Percentiles rank a stretch among this genome's conserved stretches.
phyloP scores from a whole-genome alignment of 495 filamentous ascomycete species.

The Penicillium coprophilum region DNA sequence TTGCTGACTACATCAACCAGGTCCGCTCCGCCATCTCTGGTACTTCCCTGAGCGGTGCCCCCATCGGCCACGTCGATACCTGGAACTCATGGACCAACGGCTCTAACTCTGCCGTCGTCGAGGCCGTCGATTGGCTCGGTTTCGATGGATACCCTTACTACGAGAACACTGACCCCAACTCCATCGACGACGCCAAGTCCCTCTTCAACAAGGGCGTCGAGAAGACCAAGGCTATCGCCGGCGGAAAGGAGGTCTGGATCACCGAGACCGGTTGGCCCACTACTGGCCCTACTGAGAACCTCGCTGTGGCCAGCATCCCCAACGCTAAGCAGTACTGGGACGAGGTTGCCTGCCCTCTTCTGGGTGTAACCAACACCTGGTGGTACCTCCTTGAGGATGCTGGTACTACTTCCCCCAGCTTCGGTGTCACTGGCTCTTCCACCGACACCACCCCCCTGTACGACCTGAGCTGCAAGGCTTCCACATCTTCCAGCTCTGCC shows the following conservation, averaged over 20 bases:
- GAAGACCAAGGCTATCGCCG: slow-evolving; percentile 56
- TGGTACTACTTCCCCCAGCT: slow-evolving; percentile 59
- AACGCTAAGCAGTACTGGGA: slow-evolving; percentile 83
- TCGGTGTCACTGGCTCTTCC: slow-evolving; percentile 59
- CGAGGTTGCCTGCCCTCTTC: slow-evolving; percentile 69
- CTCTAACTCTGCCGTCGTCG: slow-evolving; percentile 67
- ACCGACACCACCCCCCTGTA: slow-evolving; percentile 60
- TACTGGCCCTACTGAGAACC: slow-evolving; percentile 57
- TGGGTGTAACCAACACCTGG: slow-evolving; percentile 68
- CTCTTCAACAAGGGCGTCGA: slow-evolving; percentile 64
- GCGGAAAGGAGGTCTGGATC: slow-evolving; percentile 76
- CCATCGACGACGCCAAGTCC: slow-evolving; percentile 56
- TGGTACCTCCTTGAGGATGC: slow-evolving; percentile 75
- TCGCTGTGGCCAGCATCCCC: slow-evolving; percentile 60
- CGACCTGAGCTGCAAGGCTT: slow-evolving; percentile 58
- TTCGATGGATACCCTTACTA: slow-evolving; percentile 77
- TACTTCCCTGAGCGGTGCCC: slow-evolving; percentile 53
- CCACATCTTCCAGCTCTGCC: slow-evolving; percentile 23
- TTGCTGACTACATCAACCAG: slow-evolving; percentile 66
- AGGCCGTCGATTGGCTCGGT: slow-evolving; percentile 72
- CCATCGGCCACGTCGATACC: slow-evolving; percentile 87
- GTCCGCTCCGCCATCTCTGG: slow-evolving; percentile 57
- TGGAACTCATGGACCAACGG: slow-evolving; percentile 83
- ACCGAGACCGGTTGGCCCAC: slow-evolving; percentile 91
- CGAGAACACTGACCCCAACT: slow-evolving; percentile 67